These are phyloP conservation scores for Paraphaeosphaeria minitans DNA, from an alignment of 2,329 filamentous ascomycete genomes.

Conservation along the genomic window DNA sequence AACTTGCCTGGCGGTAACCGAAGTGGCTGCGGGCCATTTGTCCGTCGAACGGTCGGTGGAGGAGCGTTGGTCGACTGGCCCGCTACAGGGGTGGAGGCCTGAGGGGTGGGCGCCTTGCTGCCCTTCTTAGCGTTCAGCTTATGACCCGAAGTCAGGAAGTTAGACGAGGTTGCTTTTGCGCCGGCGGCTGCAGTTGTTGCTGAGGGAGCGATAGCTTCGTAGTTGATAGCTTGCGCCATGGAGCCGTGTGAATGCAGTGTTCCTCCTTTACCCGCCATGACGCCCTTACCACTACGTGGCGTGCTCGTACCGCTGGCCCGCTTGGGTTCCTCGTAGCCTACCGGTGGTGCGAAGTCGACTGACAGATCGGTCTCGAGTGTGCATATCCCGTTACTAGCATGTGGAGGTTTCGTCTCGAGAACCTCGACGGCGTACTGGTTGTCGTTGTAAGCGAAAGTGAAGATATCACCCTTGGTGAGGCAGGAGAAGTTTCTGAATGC, in stretches of 20 bases:
- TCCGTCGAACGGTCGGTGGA: conserved; percentile 53
- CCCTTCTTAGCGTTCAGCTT: conserved; percentile 82
- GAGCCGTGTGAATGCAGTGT: conserved; percentile 82
- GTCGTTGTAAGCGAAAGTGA: conserved; percentile 97
- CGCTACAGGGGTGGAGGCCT: conserved; percentile 64
- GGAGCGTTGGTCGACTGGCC: conserved; percentile 54
- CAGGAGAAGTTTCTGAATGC: conserved; percentile 96
- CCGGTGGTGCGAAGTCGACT: conserved; percentile 91
- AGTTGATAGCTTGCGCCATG: conserved; percentile 99
- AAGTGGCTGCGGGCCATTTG: conserved; percentile 84
- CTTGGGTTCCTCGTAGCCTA: conserved; percentile 91
- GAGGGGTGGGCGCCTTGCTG: conserved; percentile 72
- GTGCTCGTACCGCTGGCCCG: conserved; percentile 83
- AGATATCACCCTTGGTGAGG: conserved; percentile 89
- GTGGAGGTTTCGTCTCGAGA: conserved; percentile 86
- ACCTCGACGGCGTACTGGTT: conserved; percentile 92
- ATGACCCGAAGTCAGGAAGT: conserved; percentile 81
- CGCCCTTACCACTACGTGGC: conserved; percentile 70
- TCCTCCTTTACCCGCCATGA: conserved; percentile 69
- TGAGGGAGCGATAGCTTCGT: conserved; percentile 83
- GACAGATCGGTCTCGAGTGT: conserved; percentile 96
- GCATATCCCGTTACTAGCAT: conserved; percentile 82
- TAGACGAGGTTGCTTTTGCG: conserved; percentile 69
- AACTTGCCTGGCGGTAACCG: conserved; percentile 85
- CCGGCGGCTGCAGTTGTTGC: conserved; percentile 68